phyloP scores from a whole-genome alignment of 2,329 filamentous ascomycete genomes.

The Madurella fahalii region DNA sequence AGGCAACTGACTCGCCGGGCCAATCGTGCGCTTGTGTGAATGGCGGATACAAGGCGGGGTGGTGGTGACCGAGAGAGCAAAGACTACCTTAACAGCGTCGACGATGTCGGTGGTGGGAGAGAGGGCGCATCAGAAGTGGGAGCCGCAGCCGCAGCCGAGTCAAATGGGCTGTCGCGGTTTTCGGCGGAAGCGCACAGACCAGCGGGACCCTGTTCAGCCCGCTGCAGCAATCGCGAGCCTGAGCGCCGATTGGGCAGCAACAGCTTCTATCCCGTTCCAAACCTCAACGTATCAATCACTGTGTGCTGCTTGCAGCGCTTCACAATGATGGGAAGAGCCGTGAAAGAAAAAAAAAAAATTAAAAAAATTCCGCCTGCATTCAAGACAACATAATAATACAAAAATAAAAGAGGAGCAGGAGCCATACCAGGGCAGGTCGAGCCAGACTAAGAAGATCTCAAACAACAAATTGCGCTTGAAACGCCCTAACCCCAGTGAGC shows the following conservation, averaged over 20 bases:
- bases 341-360: no score
- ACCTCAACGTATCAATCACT: no score
- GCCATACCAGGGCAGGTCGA: neutral
- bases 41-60: neutral
- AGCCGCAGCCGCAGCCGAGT: constrained; percentile 14
- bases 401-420: neutral
- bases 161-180: constrained; percentile 13
- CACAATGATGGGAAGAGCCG: no score
- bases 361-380: no score
- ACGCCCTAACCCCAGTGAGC: neutral
- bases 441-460: neutral
- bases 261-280: no score
- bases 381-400: neutral
- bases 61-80: neutral
- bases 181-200: constrained; percentile 21
- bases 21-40: neutral
- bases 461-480: neutral
- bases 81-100: neutral
- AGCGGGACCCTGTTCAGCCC: neutral
- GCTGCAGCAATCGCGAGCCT: neutral
- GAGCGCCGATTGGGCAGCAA: neutral
- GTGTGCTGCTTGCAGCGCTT: no score
- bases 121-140: neutral
- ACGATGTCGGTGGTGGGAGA: constrained; percentile 1
- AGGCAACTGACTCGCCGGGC: neutral